These are phyloP conservation scores for Leucocoprinus leucothites DNA, from an alignment of 768 basidiomycete species.

Conservation along the genomic window DNA sequence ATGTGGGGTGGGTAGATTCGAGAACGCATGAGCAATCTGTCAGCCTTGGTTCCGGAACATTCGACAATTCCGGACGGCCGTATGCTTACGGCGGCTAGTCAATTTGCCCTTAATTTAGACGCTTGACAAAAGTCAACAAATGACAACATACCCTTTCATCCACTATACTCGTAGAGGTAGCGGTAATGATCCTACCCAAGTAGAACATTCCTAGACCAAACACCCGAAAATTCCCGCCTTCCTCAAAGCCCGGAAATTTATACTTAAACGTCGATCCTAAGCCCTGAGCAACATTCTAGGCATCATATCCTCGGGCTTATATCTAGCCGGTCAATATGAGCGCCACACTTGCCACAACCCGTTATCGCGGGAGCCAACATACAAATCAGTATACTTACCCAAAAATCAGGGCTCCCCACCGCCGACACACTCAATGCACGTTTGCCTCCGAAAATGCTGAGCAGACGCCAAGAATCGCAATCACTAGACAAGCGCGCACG, in stretches of 20 bases:
- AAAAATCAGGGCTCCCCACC: not conserved
- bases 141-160: not conserved
- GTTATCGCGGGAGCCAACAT: not conserved
- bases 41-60: conserved; percentile 5
- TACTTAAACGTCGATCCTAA: not conserved
- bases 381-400: not conserved
- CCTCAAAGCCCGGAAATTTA: not conserved
- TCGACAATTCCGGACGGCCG: conserved; percentile 2
- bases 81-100: not conserved
- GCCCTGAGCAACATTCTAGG: not conserved
- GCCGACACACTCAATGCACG: not conserved
- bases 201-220: not conserved
- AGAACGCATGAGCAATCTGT: not conserved
- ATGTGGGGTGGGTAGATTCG: not conserved
- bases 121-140: not conserved
- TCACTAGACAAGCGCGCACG: not conserved
- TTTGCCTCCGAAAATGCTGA: not conserved
- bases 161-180: not conserved
- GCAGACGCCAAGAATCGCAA: not conserved
- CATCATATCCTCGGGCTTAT: not conserved
- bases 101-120: not conserved
- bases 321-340: not conserved
- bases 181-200: not conserved
- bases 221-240: not conserved
- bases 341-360: not conserved